Percentiles rank a stretch among this genome's conserved stretches.
Conservation (phyloP, 805 yeast species). For the Torulaspora indica region DNA sequence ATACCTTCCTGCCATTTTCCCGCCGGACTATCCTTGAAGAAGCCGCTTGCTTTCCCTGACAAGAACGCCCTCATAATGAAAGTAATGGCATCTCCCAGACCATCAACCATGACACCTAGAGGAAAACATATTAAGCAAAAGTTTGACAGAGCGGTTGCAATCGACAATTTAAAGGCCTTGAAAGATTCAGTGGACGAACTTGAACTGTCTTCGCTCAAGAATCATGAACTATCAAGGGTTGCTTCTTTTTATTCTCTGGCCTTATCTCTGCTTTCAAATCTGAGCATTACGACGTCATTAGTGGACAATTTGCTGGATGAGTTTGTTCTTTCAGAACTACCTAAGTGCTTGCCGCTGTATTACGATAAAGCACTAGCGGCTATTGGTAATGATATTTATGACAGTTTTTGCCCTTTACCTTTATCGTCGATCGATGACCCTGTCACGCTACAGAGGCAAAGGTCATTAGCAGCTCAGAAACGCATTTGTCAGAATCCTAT, state of each 20-base stretch:
- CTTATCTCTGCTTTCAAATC: conserved; percentile 21
- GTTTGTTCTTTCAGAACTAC: conserved; percentile 21
- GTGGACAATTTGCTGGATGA: conserved; percentile 7
- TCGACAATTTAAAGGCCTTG: conserved; percentile 18
- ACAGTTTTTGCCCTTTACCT: conserved; percentile 12
- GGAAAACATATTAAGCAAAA: conserved; percentile 23
- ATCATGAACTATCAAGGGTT: conserved; percentile 18
- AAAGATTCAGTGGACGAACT: conserved; percentile 17
- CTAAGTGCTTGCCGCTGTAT: conserved; percentile 22
- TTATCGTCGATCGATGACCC: conserved; percentile 4
- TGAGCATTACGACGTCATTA: conserved; percentile 5
- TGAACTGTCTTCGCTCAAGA: conserved; percentile 14
- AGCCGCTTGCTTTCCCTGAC: neutral
- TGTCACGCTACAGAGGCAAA: conserved; percentile 2
- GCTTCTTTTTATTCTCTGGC: conserved; percentile 25
- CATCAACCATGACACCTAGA: conserved; percentile 35
- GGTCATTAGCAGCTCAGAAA: conserved; percentile 8
- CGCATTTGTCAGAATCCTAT: conserved; percentile 4
- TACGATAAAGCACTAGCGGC: conserved; percentile 22
- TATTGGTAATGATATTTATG: conserved; percentile 19
- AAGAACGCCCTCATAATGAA: neutral
- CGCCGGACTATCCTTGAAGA: neutral
- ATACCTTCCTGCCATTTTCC: conserved; percentile 38
- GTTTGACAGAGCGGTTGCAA: conserved; percentile 27
- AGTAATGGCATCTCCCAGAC: conserved; percentile 25